phyloP scores from a whole-genome alignment of 345 rosid genomes.

The Salix brachista region DNA sequence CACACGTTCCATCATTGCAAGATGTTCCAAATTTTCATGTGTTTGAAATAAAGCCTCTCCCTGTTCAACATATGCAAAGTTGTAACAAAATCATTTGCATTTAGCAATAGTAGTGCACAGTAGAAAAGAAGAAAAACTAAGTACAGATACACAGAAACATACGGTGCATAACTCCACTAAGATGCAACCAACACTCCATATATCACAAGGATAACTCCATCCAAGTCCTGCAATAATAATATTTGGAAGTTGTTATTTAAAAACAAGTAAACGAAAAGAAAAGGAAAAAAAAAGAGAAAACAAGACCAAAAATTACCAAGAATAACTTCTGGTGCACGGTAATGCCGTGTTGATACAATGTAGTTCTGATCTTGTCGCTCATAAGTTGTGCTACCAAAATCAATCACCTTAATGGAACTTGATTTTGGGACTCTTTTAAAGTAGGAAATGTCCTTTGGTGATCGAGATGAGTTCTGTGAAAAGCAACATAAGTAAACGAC shows the following conservation, averaged over 20 bases:
- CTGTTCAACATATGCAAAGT: constrained; percentile 23
- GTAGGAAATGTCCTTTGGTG: constrained; percentile 52
- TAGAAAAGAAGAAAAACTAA: background rate
- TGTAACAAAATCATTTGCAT: background rate
- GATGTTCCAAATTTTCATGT: constrained; percentile 86
- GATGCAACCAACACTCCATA: constrained; percentile 93
- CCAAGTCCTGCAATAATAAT: constrained; percentile 53
- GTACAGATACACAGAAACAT: constrained; percentile 12
- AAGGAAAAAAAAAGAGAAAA: no score
- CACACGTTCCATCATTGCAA: constrained; percentile 91
- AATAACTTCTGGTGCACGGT: constrained; percentile 63
- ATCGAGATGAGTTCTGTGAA: constrained; percentile 53
- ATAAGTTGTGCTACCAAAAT: constrained; percentile 33
- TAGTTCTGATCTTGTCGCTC: constrained; percentile 28
- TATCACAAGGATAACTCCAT: constrained; percentile 86
- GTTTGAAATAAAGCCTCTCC: constrained; percentile 95
- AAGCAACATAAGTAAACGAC: background rate
- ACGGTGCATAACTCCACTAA: constrained; percentile 84
- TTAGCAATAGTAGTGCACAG: no score
- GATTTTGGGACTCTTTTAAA: constrained; percentile 67
- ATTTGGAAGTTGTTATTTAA: background rate
- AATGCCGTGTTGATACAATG: constrained; percentile 31
- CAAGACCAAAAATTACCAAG: constrained; percentile 39
- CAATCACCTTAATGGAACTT: constrained; percentile 29
- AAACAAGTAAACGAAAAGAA: background rate